phyloP scores from a whole-genome alignment of 2,329 filamentous ascomycete species.

The Arthrobotrys sphaeroides region DNA sequence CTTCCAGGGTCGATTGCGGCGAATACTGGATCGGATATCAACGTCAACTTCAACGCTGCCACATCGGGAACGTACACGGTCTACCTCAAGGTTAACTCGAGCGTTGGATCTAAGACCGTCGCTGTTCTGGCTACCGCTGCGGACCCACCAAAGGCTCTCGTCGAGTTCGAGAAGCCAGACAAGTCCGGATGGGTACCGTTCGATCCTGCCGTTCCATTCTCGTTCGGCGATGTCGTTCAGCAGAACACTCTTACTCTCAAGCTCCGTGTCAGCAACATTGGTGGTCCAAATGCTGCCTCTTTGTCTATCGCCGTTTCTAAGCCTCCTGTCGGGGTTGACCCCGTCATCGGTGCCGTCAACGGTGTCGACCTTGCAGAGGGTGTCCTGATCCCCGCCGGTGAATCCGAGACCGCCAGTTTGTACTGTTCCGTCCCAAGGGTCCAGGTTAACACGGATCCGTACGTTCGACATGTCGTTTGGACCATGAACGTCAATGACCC shows the following conservation, averaged over 20 bases:
- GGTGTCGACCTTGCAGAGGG: conserved; percentile 67
- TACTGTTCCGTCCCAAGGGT: conserved; percentile 69
- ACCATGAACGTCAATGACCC: conserved; percentile 70
- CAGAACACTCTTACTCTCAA: conserved; percentile 65
- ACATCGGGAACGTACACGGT: conserved; percentile 65
- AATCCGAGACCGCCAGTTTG: conserved; percentile 66
- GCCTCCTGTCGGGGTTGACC: conserved; percentile 66
- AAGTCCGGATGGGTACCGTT: conserved; percentile 66
- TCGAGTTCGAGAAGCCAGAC: conserved; percentile 69
- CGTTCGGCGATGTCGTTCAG: conserved; percentile 69
- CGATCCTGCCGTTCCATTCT: conserved; percentile 63
- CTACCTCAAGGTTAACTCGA: conserved; percentile 65
- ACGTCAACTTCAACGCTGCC: conserved; percentile 65
- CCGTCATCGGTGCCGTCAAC: conserved; percentile 67
- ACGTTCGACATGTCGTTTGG: conserved; percentile 66
- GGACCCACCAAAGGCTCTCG: conserved; percentile 64
- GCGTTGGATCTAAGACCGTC: conserved; percentile 66
- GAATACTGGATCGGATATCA: conserved; percentile 62
- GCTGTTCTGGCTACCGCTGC: conserved; percentile 66
- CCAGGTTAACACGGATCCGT: conserved; percentile 68
- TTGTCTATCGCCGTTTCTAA: conserved; percentile 71
- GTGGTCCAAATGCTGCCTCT: conserved; percentile 56
- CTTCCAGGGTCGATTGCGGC: conserved; percentile 64
- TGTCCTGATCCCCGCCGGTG: conserved; percentile 64
- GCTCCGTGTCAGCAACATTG: conserved; percentile 68